Evolutionary conservation across 2,329 filamentous ascomycete genomes (phyloP), one percentile per base, ranked within the genome.

Genomic region (Drechslerella dactyloides): DNA sequence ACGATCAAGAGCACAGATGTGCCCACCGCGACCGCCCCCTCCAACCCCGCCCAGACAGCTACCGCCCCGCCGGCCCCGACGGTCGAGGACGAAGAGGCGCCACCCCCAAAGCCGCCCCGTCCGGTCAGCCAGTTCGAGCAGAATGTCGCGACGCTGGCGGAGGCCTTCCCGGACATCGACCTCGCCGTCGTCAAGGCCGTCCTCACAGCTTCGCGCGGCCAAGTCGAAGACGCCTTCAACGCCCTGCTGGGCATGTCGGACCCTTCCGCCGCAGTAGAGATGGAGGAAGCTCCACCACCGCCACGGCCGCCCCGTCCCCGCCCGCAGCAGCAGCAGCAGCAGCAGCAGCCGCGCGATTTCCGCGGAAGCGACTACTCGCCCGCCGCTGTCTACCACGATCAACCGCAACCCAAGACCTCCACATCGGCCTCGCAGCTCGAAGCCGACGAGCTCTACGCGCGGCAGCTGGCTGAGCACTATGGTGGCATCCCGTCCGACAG

Each of bases 171-270:
- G 0, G 85, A 83, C 62, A 90, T 97, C 72, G 94, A 99, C 60
- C 79, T 82, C 6, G 80, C 86, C 50, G 89, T 99, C 52, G 86
- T 99, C 79, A 96, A 89, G 80, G 94, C 94, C 30, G 90, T 99
- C 0, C 82, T 99, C 74, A 84, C 86, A 23, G 94, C 94, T 13
- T 97, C 94, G 79, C 85, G 88, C 68, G 93, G 93, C 69, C 87
- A 89, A 77, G 88, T 97, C 53, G 94, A 99, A 80, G 90, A 91
- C 33, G 93, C 94, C 13, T 99, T 99, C 82, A 94, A 97, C 81
- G 94, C 94, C 37, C 84, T 99, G 48, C 84, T 99, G 50, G 90
- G 82, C 78, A 85, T 85, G 83, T 83, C 82, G 53, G 83, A 85
- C 74, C 83, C 84, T 55, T 80, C 81, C 75, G 84, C 82, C 79